Evolutionary conservation across 2,329 filamentous ascomycete genomes (phyloP), one percentile per base, ranked within the genome.

Genomic region (Epichloe scottii): DNA sequence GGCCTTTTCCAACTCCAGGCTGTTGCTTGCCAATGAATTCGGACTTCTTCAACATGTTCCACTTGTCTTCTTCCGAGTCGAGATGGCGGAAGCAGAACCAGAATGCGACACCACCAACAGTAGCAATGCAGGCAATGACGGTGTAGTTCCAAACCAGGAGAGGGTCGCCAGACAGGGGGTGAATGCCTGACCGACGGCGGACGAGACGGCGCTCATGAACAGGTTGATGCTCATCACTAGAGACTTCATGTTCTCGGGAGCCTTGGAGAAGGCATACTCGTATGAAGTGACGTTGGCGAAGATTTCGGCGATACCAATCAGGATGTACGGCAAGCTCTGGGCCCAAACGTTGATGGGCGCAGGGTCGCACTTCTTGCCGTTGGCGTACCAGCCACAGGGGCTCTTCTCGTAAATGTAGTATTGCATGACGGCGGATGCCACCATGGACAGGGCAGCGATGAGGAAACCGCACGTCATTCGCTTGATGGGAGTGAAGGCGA

Each of bases 181-280:
- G 39, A 86, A 75, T 1, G 82, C 83, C 69, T 87, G 80, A n/a
- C 82, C 83, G 47, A 89, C 68, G 37, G 85, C 84, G 33, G 81
- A 74, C 1, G 81, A 80, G 57, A 89, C 73, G 52, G 84, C 85
- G 33, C 74, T 82, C 75, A 80, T 87, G 70, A 85, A 82, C 39
- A 88, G 73, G 61, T 82, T 82, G 59, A 89, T 72, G 19, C 79
- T 78, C 66, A 78, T 75, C 59, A 90, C 84, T n/a, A 89, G 73
- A 1, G 82, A 85, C 57, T 84, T 82, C 86, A 90, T 90, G 71
- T 88, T 89, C 60, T 77, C 79, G 26, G 86, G 86, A 0, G 85
- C 84, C 67, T 88, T 87, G 63, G 82, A 83, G 70, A 82, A 89
- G 35, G 86, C 86, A 56, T 87, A 88, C 63, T 89, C 85, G 56